phyloP scores from a whole-genome alignment of 1,139 yeast genomes.

The Protomyces inouyei region DNA sequence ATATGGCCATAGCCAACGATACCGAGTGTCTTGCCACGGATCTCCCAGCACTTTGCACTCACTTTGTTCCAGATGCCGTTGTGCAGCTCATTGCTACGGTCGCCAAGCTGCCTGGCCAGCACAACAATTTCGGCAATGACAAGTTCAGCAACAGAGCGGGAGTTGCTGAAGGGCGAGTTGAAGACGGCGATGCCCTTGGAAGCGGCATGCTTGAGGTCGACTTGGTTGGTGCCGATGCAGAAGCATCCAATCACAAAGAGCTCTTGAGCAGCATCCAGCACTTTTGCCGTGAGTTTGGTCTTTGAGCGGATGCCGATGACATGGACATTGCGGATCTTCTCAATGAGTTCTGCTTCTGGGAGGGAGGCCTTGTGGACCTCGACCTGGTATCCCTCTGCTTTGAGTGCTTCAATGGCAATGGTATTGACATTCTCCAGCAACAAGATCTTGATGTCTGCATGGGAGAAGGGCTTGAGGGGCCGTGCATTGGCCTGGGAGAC shows the following conservation, averaged over 20 bases:
- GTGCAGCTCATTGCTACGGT: conserved; percentile 92
- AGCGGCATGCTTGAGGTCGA: conserved; percentile 87
- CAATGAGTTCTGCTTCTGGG: conserved; percentile 89
- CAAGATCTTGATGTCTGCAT: conserved; percentile 87
- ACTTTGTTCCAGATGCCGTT: conserved; percentile 98
- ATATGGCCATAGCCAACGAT: conserved; percentile 97
- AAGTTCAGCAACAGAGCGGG: conserved; percentile 97
- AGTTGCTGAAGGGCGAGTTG: conserved; percentile 97
- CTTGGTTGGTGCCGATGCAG: conserved; percentile 99
- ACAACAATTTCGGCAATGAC: conserved; percentile 93
- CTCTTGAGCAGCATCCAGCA: conserved; percentile 80
- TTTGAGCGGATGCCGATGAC: conserved; percentile 98
- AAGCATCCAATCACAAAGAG: conserved; percentile 92
- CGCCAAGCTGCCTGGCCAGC: conserved; percentile 94
- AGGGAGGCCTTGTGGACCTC: conserved; percentile 87
- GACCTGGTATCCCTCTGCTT: conserved; percentile 90
- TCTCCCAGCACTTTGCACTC: conserved; percentile 94
- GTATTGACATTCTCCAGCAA: conserved; percentile 86
- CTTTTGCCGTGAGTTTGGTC: conserved; percentile 75
- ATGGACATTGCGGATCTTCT: conserved; percentile 87
- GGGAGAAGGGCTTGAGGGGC: conserved; percentile 70
- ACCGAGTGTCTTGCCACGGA: conserved; percentile 96
- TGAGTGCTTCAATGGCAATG: conserved; percentile 83
- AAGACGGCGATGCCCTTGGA: conserved; percentile 90
- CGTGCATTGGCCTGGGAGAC: conserved; percentile 6